phyloP scores from a whole-genome alignment of 202 grass and related monocot species.

The Elaeis oleifera region DNA sequence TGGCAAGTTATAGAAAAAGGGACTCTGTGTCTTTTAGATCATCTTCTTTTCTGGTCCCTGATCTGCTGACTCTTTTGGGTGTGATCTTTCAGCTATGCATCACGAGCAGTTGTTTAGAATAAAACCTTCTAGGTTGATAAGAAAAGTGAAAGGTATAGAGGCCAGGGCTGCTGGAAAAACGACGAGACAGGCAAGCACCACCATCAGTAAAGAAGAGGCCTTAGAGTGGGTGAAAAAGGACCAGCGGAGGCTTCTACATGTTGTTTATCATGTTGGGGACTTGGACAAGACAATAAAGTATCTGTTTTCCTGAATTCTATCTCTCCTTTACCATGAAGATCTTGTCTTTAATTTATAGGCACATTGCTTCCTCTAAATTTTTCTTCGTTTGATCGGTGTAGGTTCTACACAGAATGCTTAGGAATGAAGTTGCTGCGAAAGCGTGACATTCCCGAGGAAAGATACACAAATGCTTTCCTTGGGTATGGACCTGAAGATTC shows the following conservation, averaged over 20 bases:
- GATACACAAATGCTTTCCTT: conserved; percentile 76
- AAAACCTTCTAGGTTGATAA: conserved; percentile 15
- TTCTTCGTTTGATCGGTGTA: conserved; percentile 19
- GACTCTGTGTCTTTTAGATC: too few relatives aligned
- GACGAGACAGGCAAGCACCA: conserved; percentile 30
- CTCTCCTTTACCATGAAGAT: too few relatives aligned
- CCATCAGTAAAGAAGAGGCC: conserved; percentile 46
- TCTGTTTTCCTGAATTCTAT: background rate
- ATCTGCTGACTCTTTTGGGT: too few relatives aligned
- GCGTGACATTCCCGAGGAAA: conserved; percentile 71
- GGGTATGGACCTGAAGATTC: conserved; percentile 76
- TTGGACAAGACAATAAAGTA: conserved; percentile 95
- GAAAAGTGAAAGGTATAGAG: conserved; percentile 26
- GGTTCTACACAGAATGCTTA: conserved; percentile 81
- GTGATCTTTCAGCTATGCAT: too few relatives aligned
- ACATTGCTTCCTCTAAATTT: background rate
- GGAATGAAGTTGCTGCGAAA: conserved; percentile 78
- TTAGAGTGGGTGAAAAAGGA: conserved; percentile 74
- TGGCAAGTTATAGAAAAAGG: too few relatives aligned
- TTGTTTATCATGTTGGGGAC: conserved; percentile 81
- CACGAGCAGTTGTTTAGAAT: too few relatives aligned
- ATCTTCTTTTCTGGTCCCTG: too few relatives aligned
- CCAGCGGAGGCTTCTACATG: conserved; percentile 58
- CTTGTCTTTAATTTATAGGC: conserved; percentile 1
- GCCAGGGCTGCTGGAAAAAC: conserved; percentile 29